Percentiles rank a stretch among this genome's conserved stretches.
Conservation (phyloP, 2,329 filamentous ascomycete species). For the Penicillium sp. region DNA sequence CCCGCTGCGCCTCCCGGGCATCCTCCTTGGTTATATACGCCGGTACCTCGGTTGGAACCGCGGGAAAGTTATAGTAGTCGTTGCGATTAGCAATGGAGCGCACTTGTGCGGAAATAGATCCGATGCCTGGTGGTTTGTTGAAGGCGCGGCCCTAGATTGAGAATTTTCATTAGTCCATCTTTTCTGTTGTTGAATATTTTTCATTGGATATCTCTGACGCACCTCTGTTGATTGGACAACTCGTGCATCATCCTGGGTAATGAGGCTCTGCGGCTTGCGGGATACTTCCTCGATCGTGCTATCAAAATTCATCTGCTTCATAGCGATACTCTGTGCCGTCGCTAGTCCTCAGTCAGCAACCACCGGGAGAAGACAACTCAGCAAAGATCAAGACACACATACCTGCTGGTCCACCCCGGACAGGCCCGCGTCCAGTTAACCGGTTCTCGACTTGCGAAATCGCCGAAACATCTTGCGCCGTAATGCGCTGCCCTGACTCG, state of each 20-base stretch:
- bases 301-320: constrained; percentile 44
- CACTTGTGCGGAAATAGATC: constrained; percentile 41
- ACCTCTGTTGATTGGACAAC: constrained; percentile 42
- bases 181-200: background rate
- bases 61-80: constrained; percentile 37
- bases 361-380: background rate
- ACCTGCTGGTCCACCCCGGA: constrained; percentile 43
- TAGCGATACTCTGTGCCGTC: constrained; percentile 42
- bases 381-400: constrained; percentile 2
- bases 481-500: constrained; percentile 42
- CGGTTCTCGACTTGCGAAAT: constrained; percentile 43
- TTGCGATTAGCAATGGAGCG: constrained; percentile 44
- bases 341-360: constrained; percentile 28
- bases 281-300: constrained; percentile 40
- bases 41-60: constrained; percentile 28
- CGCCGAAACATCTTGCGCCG: constrained; percentile 39
- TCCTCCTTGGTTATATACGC: constrained; percentile 44
- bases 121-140: constrained; percentile 38
- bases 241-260: constrained; percentile 42
- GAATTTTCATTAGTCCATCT: background rate
- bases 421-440: constrained; percentile 39
- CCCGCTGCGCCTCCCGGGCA: constrained; percentile 40
- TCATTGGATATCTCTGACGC: background rate
- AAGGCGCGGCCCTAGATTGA: constrained; percentile 41
- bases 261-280: constrained; percentile 41